Base-by-base conservation (phyloP, 2,329 filamentous ascomycete species). In the Sporothrix pseudoabietina region DNA sequence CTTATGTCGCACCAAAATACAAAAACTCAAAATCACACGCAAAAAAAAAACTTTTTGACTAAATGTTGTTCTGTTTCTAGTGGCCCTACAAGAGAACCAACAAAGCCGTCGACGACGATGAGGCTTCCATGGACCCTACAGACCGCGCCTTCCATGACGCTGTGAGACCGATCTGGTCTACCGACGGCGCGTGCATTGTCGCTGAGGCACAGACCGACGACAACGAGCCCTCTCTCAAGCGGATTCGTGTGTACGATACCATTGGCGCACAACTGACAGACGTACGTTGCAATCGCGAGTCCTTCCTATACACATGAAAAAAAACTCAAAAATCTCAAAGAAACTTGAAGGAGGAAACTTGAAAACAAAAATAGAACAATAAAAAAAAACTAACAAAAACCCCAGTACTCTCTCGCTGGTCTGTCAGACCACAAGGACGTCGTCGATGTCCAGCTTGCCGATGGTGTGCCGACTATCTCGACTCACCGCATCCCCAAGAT, bases 71-170 rank as follows among this genome's bases (percentile, higher is more conserved):
- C 76, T 79, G 79, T 79, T 78, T 83, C 79, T 89, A 97, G 94
- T 97, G 91, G 89, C 94, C 94, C 71, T 96, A 96, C 84, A 88
- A 92, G 81, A 93, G 94, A 84, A 89, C 90, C 82, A 85, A 90
- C 76, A 94, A 94, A 79, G 89, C 88, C 54, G 87, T 89, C 78
- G 84, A 88, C 76, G 85, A 88, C 75, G 87, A 91, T 78, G 85
- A 87, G 77, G 85, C 82, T 73, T 82, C 90, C 72, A 86, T 94
- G 85, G 86, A 86, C 77, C 85, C 87, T 65, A 82, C 83, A 73
- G 92, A 95, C 76, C 87, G 87, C 78, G 86, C 84, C 35, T 96
- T 91, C 80, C 92, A 94, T 82, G 85, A 88, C 76, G 90, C 89
- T 61, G 88, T 92, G 80, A 94, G 94, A 77, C 93, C 94, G 39